Base-by-base conservation (phyloP, 1,284 basidiomycete genomes). In the Ceratobasidium sp. region DNA sequence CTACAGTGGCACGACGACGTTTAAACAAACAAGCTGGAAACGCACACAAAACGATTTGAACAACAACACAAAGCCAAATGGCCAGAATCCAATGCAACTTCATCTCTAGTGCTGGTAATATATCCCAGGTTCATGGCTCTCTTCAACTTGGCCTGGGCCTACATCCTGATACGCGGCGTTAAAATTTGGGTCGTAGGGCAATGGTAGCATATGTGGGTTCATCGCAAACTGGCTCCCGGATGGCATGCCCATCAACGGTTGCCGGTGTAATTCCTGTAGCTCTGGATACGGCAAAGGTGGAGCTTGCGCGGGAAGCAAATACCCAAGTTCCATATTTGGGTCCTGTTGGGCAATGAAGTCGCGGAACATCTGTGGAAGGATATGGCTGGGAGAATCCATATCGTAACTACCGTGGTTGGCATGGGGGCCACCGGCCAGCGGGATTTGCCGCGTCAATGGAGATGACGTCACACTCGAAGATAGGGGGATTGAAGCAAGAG, bases 221-320 rank as follows among this genome's bases (percentile, higher is more conserved):
- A 20, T 4, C 15, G 38, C 33, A 42, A 75, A 75, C 44, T 75
- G 46, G 17, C 59, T 38, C 13, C 71, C 71, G 3, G 71, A 75
- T 12, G 71, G 71, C 71, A 75, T 75, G 28, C 71, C 71, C 71
- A 75, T 75, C 12, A 75, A 42, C 13, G 71, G 71, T 10, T 75
- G 71, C 50, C 42, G 71, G 46, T 75, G 71, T 33, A 75, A 33
- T 12, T 75, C 38, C 28, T 75, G 71, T 9, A 75, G 61, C 13
- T 56, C 71, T 20, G 61, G 71, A 38, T n/a, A 75, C 33, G 52
- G 71, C 7, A 75, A 17, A 4, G 62, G 71, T 23, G 46, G 59
- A 7, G 42, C 46, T 17, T 64, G 59, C 3, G 28, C 52, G 3
- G 59, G 46, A 3, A 75, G 59, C 23, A 46, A 33, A 23, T 75